These are phyloP conservation scores for Tetracladium marchalianum DNA, from an alignment of 495 filamentous ascomycete species.

Conservation along the genomic window DNA sequence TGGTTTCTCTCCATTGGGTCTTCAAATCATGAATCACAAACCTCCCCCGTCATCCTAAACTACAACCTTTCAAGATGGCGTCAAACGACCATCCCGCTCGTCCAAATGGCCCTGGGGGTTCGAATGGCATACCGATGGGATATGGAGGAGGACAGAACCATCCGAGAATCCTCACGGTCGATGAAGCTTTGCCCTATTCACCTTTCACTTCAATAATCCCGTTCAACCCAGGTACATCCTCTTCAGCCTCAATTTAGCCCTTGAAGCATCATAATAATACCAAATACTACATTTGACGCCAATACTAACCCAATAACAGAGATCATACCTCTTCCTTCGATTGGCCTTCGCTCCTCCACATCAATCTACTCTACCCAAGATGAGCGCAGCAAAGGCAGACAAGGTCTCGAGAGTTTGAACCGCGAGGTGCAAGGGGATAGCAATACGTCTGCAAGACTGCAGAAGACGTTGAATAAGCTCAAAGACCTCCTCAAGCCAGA, in stretches of 20 bases:
- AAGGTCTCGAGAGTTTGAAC: slow-evolving; percentile 40
- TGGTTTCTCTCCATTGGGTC: no score
- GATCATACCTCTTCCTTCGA: slow-evolving; percentile 60
- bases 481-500: slow-evolving; percentile 59
- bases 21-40: no score
- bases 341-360: slow-evolving; percentile 39
- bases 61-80: slow-evolving; percentile 10
- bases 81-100: slow-evolving; percentile 10
- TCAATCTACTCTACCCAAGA: slow-evolving; percentile 24
- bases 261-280: no score
- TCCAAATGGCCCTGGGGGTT: slow-evolving; percentile 7
- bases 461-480: slow-evolving; percentile 49
- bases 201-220: slow-evolving; percentile 84
- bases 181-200: slow-evolving; percentile 84
- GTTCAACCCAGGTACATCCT: slow-evolving; percentile 64
- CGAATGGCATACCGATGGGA: slow-evolving; percentile 3
- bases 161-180: slow-evolving; percentile 41
- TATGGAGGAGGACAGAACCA: not conserved
- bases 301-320: slow-evolving; percentile 30
- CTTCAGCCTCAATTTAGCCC: not conserved
- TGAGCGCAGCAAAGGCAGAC: slow-evolving; percentile 30
- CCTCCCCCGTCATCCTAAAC: not conserved
- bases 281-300: no score
- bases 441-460: slow-evolving; percentile 28
- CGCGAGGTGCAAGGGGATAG: slow-evolving; percentile 32